Percentiles rank a stretch among this genome's conserved stretches.
Evolutionary conservation across 1,284 basidiomycete species (phyloP).

Genomic region (Crucibulum cyathiforme): DNA sequence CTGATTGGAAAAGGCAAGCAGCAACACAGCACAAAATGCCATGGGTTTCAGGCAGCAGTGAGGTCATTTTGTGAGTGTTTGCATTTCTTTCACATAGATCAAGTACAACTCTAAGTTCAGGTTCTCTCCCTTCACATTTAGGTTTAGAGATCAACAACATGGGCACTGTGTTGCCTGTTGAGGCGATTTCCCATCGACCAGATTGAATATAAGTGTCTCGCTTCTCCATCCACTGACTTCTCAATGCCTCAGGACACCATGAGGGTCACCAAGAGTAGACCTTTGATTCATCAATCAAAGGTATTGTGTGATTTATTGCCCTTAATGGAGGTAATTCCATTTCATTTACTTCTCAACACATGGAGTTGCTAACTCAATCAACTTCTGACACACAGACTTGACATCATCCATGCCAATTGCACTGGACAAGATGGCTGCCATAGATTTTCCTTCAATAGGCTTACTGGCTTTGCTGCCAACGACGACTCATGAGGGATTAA

Average conservation of each 20-base stretch:
- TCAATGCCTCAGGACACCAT: slow-evolving; percentile 38
- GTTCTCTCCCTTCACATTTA: neutral
- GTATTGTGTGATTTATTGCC: slow-evolving; percentile 45
- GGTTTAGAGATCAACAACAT: slow-evolving; percentile 16
- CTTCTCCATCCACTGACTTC: slow-evolving; percentile 30
- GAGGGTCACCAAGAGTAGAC: slow-evolving; percentile 36
- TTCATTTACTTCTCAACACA: slow-evolving; percentile 26
- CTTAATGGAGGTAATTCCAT: slow-evolving; percentile 36
- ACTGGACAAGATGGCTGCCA: slow-evolving; percentile 17
- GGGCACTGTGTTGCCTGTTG: no score
- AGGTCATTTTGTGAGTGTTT: no score
- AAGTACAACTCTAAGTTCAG: no score
- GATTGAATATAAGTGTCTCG: slow-evolving; percentile 20
- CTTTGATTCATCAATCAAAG: slow-evolving; percentile 39
- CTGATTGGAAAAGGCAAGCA: no score
- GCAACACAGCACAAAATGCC: no score
- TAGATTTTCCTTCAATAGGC: slow-evolving; percentile 21
- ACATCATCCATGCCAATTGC: slow-evolving; percentile 6
- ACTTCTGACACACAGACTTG: slow-evolving; percentile 19
- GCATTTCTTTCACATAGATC: no score
- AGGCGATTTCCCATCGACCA: neutral
- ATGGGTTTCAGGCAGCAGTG: no score
- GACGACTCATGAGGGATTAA: slow-evolving; percentile 18
- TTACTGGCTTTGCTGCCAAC: slow-evolving; percentile 11
- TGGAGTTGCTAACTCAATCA: slow-evolving; percentile 15